A percentile compares a stretch with the other conserved stretches of the same genome.
Evolutionary conservation across 352 stramenopile genomes (phyloP).

Genomic region (Phytophthora ramorum): DNA sequence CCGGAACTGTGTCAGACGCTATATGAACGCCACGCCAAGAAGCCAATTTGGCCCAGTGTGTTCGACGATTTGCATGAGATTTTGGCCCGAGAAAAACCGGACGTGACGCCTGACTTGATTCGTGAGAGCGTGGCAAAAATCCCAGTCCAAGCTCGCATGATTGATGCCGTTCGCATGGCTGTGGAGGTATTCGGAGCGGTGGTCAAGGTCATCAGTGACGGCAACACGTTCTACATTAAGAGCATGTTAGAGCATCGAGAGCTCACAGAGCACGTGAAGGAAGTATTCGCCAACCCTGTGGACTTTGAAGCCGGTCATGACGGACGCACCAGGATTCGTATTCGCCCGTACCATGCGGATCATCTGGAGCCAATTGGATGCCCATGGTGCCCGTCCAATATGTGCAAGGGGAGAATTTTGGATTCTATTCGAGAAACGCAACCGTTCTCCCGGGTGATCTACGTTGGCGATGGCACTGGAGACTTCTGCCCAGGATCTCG

Average conservation of each 20-base stretch:
- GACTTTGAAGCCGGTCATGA: conserved; percentile 36
- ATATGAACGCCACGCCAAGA: conserved; percentile 19
- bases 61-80: conserved; percentile 66
- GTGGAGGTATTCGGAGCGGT: conserved; percentile 47
- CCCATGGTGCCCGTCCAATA: conserved; percentile 66
- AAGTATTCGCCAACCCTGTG: conserved; percentile 60
- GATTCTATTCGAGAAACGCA: conserved; percentile 52
- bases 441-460: conserved; percentile 58
- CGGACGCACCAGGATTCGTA: conserved; percentile 42
- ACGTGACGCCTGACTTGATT: conserved; percentile 47
- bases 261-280: conserved; percentile 39
- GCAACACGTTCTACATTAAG: conserved; percentile 81
- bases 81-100: conserved; percentile 43
- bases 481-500: conserved; percentile 68
- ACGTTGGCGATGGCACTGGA: conserved; percentile 73
- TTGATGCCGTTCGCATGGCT: conserved; percentile 63
- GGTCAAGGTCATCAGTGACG: conserved; percentile 75
- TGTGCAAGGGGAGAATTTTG: conserved; percentile 82
- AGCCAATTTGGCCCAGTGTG: conserved; percentile 58
- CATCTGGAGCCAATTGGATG: conserved; percentile 56
- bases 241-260: conserved; percentile 60
- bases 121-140: conserved; percentile 49
- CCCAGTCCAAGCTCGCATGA: conserved; percentile 64
- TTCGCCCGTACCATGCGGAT: conserved; percentile 61
- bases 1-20: conserved; percentile 55